phyloP scores from a whole-genome alignment of 371 early-diverging fungal species.

The Conidiobolus incongruus region DNA sequence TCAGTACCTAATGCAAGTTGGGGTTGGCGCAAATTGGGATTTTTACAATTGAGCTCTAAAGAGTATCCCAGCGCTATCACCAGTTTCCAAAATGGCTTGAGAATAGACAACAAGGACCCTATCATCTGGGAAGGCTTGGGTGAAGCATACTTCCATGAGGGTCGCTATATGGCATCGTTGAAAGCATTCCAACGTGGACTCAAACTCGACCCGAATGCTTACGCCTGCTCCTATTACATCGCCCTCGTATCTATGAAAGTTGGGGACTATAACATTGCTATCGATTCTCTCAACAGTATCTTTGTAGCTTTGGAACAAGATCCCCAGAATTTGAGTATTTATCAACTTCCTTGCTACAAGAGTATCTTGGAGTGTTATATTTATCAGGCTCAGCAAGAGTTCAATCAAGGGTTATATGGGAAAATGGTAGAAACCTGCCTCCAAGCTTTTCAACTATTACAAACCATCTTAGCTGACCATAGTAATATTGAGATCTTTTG shows the following conservation, averaged over 20 bases:
- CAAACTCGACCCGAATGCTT: slow-evolving; percentile 29
- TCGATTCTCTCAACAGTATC: slow-evolving; percentile 21
- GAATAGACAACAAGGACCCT: slow-evolving; percentile 34
- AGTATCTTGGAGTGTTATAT: no score
- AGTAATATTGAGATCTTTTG: no score
- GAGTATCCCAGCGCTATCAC: slow-evolving; percentile 35
- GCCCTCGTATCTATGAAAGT: slow-evolving; percentile 36
- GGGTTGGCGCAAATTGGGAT: slow-evolving; percentile 65
- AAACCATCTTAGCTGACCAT: no score
- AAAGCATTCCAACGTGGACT: slow-evolving; percentile 54
- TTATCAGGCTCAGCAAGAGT: no score
- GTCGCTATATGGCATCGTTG: slow-evolving; percentile 57
- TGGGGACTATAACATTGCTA: slow-evolving; percentile 34
- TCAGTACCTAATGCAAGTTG: slow-evolving; percentile 26
- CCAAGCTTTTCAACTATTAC: no score
- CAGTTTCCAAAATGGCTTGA: slow-evolving; percentile 63
- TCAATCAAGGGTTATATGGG: no score
- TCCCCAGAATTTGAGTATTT: no score
- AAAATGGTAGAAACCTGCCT: no score
- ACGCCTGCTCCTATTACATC: slow-evolving; percentile 23
- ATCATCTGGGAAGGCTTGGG: slow-evolving; percentile 71
- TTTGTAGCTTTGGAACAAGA: no score
- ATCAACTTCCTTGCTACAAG: no score
- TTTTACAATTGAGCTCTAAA: slow-evolving; percentile 34
- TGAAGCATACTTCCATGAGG: slow-evolving; percentile 63